These are phyloP conservation scores for Clonostachys rhizophaga DNA, from an alignment of 2,329 filamentous ascomycete genomes.

Conservation along the genomic window DNA sequence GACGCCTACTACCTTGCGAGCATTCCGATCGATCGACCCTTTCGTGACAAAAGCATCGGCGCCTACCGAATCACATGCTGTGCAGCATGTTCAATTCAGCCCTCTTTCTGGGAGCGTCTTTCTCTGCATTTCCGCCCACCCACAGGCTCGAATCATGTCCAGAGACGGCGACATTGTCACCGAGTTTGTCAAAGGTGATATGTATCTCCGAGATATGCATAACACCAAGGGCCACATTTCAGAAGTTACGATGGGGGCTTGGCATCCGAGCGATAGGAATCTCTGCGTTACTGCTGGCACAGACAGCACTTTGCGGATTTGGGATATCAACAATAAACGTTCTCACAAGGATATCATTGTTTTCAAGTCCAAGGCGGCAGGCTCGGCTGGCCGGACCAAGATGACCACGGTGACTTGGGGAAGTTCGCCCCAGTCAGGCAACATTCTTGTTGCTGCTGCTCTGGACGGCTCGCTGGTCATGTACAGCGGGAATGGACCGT, in stretches of 20 bases:
- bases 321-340: conserved; percentile 90
- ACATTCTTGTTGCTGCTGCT: conserved; percentile 75
- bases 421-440: conserved; percentile 69
- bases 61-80: conserved; percentile 76
- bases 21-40: conserved; percentile 90
- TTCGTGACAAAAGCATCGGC: conserved; percentile 70
- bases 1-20: conserved; percentile 89
- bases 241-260: conserved; percentile 82
- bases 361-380: conserved; percentile 87
- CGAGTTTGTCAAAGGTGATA: conserved; percentile 95
- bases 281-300: conserved; percentile 87
- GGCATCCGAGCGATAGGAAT: conserved; percentile 85
- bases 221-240: conserved; percentile 97
- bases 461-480: conserved; percentile 87
- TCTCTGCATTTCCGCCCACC: conserved; percentile 81
- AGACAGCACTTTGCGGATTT: conserved; percentile 92
- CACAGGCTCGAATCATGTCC: conserved; percentile 84
- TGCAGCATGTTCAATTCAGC: conserved; percentile 85
- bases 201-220: conserved; percentile 96
- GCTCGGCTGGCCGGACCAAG: conserved; percentile 82
- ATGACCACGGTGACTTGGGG: conserved; percentile 95
- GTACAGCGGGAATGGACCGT: conserved; percentile 88
- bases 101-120: conserved; percentile 74
- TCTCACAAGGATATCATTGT: conserved; percentile 92
- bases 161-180: conserved; percentile 82